Conservation (phyloP, 2,329 filamentous ascomycete genomes). For the Fusarium brevicatenulatum region DNA sequence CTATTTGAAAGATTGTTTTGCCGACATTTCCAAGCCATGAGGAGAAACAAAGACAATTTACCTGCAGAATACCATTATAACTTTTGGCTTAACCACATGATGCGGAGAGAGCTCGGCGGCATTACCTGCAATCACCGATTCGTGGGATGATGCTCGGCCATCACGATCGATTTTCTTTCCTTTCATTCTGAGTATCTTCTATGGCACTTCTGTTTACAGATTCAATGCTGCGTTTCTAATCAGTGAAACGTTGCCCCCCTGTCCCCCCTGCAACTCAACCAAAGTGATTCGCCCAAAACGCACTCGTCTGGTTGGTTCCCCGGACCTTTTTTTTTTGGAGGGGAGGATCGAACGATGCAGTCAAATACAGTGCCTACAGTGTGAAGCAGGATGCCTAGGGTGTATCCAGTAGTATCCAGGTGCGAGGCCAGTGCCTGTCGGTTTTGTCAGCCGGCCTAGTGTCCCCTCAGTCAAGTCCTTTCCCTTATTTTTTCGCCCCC, state of each 20-base stretch:
- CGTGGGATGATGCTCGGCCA: slow-evolving; percentile 5
- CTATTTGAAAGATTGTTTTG: neutral
- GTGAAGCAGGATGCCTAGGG: neutral
- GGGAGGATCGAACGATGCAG: slow-evolving; percentile 43
- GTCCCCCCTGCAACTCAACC: slow-evolving; percentile 2
- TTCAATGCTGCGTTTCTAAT: slow-evolving; percentile 6
- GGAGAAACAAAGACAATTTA: neutral
- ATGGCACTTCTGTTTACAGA: slow-evolving; percentile 19
- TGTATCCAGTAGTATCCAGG: neutral
- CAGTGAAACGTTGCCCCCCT: slow-evolving; percentile 13
- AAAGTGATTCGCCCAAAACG: slow-evolving; percentile 1
- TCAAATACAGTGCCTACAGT: slow-evolving; percentile 39
- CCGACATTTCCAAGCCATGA: slow-evolving; percentile 2
- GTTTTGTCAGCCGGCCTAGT: slow-evolving; percentile 36
- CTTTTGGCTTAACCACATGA: neutral
- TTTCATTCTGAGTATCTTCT: slow-evolving; percentile 13
- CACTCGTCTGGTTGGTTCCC: slow-evolving; percentile 27
- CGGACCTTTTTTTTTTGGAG: slow-evolving; percentile 24
- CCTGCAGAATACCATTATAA: neutral
- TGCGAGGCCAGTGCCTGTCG: slow-evolving; percentile 6
- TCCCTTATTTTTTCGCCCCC: slow-evolving; percentile 33
- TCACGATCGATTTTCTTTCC: slow-evolving; percentile 27
- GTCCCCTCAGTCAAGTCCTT: slow-evolving; percentile 24
- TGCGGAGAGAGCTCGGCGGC: neutral
- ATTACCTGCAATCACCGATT: slow-evolving; percentile 13